Evolutionary conservation across 352 stramenopile species (phyloP).

Genomic region (Lagenidium sp.): DNA sequence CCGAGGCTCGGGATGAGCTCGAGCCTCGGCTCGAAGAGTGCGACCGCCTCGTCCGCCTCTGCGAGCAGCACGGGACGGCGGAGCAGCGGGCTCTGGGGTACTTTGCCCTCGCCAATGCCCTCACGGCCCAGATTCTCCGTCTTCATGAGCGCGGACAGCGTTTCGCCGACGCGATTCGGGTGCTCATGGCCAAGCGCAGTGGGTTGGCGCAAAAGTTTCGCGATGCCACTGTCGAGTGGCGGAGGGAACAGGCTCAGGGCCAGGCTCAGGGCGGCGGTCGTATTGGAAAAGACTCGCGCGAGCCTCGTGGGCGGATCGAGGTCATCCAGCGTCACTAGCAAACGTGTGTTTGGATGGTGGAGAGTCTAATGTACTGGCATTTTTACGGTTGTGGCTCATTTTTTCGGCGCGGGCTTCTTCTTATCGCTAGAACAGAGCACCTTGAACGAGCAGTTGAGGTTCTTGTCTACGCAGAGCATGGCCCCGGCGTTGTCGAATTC

Average conservation of each 20-base stretch:
- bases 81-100: conserved; percentile 33
- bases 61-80: conserved; percentile 27
- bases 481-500: conserved; percentile 99
- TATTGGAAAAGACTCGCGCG: no score
- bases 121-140: conserved; percentile 33
- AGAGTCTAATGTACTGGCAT: no score
- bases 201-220: conserved; percentile 8
- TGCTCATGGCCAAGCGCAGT: conserved; percentile 37
- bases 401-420: conserved; percentile 23
- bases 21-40: conserved; percentile 41
- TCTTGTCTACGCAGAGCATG: conserved; percentile 73
- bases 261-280: no score
- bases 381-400: conserved; percentile 4
- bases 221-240: no score
- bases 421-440: conserved; percentile 72
- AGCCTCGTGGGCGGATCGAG: no score
- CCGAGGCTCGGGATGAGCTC: conserved; percentile 12
- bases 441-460: conserved; percentile 74
- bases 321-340: no score
- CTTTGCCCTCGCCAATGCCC: conserved; percentile 39
- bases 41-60: conserved; percentile 30
- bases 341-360: no score
- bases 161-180: conserved; percentile 33
- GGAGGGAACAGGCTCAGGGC: no score
- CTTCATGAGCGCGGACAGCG: conserved; percentile 25